phyloP scores from a whole-genome alignment of 2,329 filamentous ascomycete genomes.

The Pseudogymnoascus sp. region DNA sequence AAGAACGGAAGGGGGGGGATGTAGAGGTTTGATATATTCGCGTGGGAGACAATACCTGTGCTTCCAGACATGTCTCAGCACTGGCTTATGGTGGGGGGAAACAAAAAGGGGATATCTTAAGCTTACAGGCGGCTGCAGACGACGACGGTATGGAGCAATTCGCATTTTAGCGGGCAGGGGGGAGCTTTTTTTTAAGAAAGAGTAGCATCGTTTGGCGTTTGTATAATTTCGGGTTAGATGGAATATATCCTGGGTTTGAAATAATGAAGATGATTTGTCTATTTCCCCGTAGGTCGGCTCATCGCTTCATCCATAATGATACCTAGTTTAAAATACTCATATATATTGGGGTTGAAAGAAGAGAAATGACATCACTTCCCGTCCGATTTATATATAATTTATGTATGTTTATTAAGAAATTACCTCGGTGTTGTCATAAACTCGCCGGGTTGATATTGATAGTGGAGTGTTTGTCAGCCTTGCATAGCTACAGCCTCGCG shows the following conservation, averaged over 20 bases:
- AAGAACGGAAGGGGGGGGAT: not conserved
- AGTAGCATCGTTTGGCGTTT: not conserved
- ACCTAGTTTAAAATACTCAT: not conserved
- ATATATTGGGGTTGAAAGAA: not conserved
- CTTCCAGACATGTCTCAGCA: not conserved
- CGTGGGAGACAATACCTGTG: not conserved
- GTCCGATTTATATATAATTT: not conserved
- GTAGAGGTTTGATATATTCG: not conserved
- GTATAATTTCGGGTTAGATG: not conserved
- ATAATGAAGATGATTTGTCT: not conserved
- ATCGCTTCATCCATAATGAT: not conserved
- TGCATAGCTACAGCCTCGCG: not conserved
- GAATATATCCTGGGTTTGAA: not conserved
- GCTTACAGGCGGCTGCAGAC: not conserved
- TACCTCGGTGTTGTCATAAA: not conserved
- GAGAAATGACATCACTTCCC: not conserved
- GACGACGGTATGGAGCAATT: not conserved
- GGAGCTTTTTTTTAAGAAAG: not conserved
- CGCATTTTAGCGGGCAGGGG: not conserved
- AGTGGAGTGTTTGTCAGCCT: not conserved
- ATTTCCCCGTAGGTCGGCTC: not conserved
- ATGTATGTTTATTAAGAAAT: not conserved
- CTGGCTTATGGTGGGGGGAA: too few species aligned
- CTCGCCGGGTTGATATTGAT: not conserved
- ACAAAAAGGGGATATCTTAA: not conserved